Percentiles rank a stretch among this genome's conserved stretches.
phyloP scores from a whole-genome alignment of 2,329 filamentous ascomycete species.

The Cladorrhinum sp. region DNA sequence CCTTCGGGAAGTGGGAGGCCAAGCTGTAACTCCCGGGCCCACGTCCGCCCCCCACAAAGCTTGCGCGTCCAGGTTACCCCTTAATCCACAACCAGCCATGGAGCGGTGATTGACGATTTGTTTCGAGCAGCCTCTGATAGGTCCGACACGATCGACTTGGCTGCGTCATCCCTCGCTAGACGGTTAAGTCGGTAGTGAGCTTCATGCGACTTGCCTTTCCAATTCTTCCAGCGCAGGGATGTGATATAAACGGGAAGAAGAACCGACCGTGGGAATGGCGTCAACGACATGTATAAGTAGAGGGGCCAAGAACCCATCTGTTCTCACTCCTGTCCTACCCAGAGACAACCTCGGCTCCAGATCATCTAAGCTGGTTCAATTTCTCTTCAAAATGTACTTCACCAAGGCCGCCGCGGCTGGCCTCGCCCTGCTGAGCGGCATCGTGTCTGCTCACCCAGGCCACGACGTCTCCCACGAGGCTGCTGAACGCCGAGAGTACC shows the following conservation, averaged over 20 bases:
- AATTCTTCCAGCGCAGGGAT: conserved; percentile 7
- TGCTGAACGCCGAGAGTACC: conserved; percentile 38
- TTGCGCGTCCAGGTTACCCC: conserved; percentile 5
- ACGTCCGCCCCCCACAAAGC: background rate
- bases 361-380: background rate
- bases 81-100: conserved; percentile 3
- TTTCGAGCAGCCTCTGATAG: background rate
- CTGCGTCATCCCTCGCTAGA: background rate
- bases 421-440: conserved; percentile 20
- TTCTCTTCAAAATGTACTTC: conserved; percentile 26
- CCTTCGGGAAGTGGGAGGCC: conserved; percentile 4
- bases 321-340: background rate
- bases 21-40: background rate
- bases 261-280: background rate
- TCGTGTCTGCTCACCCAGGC: conserved; percentile 38
- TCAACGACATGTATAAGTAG: conserved; percentile 4
- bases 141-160: background rate
- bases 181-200: conserved; percentile 1
- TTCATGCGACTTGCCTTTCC: background rate
- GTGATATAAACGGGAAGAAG: too few species aligned
- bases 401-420: conserved; percentile 24
- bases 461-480: conserved; percentile 41
- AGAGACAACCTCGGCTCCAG: background rate
- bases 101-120: too few species aligned
- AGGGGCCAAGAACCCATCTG: background rate